Evolutionary conservation across 371 early-diverging fungal genomes (phyloP), one percentile per base, ranked within the genome.

Genomic region (Mucor plumbeus): DNA sequence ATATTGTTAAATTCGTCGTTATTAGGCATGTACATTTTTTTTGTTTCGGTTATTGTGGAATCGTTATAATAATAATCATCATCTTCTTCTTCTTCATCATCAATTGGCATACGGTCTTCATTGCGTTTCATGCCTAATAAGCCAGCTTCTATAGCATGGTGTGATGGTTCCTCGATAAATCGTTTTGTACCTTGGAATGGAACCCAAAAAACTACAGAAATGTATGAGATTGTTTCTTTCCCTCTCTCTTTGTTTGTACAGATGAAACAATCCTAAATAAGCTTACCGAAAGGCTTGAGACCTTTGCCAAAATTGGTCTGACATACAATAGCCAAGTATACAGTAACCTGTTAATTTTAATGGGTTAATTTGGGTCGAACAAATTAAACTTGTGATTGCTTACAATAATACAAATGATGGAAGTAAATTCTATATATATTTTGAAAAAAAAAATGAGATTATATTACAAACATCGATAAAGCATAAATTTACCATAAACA

Each of bases 261-360:
- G 9, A 17, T 15, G n/a, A n/a, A n/a, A 21, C 21, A 5, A 59
- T 3, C 3, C 5, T 43, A 4, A 33, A 43, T 15, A 15, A n/a
- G 19, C 39, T 57, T 64, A 65, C 65, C 48, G 38, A 26, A 56
- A 19, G 65, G 47, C 39, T 65, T 65, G 5, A 65, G 36, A 9
- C 59, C 59, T 10, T 65, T 57, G 6, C 65, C 65, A 15, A 65
- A 65, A 31, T 65, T 65, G 19, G 19, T 44, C 38, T 62, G 62
- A 39, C 68, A 68, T 38, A 17, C 5, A 10, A 68, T 39, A 48
- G 63, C 47, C 4, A 68, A 39, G 15, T 44, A 68, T 15, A 62
- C 48, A 17, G 63, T 68, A 14, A 10, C 6, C 48, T 68, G 63
- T 63, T n/a, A 33, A 50, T 41, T 15, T 34, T 35, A 21, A 15